Evolutionary conservation across 2,329 filamentous ascomycete species (phyloP).

Genomic region (Claviceps lovelessii): DNA sequence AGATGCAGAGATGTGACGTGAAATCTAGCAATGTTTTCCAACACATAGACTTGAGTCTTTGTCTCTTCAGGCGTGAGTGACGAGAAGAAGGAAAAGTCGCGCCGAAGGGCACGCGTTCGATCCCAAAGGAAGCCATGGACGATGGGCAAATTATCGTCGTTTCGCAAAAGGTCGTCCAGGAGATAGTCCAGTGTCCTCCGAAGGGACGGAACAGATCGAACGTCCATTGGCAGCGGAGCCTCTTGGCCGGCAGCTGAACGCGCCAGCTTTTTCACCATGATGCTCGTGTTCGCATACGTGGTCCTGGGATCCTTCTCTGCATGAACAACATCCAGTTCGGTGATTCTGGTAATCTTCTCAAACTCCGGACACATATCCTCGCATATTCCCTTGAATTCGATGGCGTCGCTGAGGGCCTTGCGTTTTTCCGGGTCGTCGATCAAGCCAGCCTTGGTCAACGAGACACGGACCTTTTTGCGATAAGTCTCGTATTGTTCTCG

Average conservation of each 20-base stretch:
- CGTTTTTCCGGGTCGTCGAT: slow-evolving; percentile 52
- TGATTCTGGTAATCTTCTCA: slow-evolving; percentile 48
- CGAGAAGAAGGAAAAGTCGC: slow-evolving; percentile 55
- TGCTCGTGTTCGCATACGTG: slow-evolving; percentile 31
- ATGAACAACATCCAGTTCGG: slow-evolving; percentile 42
- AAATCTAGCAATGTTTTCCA: slow-evolving; percentile 53
- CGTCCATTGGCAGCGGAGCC: slow-evolving; percentile 52
- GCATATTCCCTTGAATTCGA: slow-evolving; percentile 53
- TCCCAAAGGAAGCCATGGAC: slow-evolving; percentile 56
- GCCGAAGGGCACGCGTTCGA: slow-evolving; percentile 50
- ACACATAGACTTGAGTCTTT: slow-evolving; percentile 44
- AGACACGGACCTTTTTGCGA: slow-evolving; percentile 39
- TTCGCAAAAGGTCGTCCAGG: slow-evolving; percentile 41
- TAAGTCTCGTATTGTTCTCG: slow-evolving; percentile 43
- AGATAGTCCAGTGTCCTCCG: slow-evolving; percentile 49
- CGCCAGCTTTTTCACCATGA: slow-evolving; percentile 54
- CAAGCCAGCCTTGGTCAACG: slow-evolving; percentile 42
- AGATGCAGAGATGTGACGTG: slow-evolving; percentile 52
- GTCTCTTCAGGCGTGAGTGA: slow-evolving; percentile 43
- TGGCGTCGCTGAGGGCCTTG: slow-evolving; percentile 47
- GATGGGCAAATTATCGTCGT: slow-evolving; percentile 38
- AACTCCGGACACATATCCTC: slow-evolving; percentile 58
- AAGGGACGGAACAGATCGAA: slow-evolving; percentile 45
- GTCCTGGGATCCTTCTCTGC: slow-evolving; percentile 37
- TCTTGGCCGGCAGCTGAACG: slow-evolving; percentile 55